Evolutionary conservation across 106 monocot genomes (phyloP), one percentile per base, ranked within the genome.

Genomic region (Dendrobium nobile): DNA sequence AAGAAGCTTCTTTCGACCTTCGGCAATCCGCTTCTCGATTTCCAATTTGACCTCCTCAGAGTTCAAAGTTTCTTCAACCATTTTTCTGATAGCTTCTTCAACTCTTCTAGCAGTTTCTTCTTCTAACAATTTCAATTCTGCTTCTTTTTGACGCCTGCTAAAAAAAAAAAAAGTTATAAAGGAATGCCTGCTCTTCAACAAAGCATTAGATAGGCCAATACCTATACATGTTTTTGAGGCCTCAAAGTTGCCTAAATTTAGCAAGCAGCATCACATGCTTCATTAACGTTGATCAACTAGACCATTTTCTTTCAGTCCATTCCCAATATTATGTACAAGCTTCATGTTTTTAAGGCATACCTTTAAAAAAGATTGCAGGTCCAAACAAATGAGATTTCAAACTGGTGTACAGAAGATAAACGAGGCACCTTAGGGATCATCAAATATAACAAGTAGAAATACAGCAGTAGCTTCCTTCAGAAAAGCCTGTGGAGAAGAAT

Each of bases 401-500:
- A 89, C 92, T 87, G 95, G 85, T 79, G 88, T 87, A 92, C 87
- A 95, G 95, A 90, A 92, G 95, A 92, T 88, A 90, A 95, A 90
- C 82, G 85, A 88, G 78, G 87, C 90, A 92, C 84, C 90, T 85
- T 92, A 86, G 81, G 84, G 82, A 85, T 94, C 93, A 92, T 98
- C 92, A 98, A 92, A 94, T 86, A 88, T 89, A 90, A 95, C 88
- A 98, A 88, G 93, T 87, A 92, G 90, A 87, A 92, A 92, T 92
- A 96, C 89, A 92, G 88, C 92, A 87, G 93, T 87, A 95, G 86
- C 98, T 89, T 92, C 97, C 89, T 92, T 95, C 37, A 37, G 37
- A 37, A 37, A 90, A 89, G 84, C 95, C 93, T 93, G 93, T 84
- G 85, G 84, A 89, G 87, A 91, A 89, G 82, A 90, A 95, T 93